Evolutionary conservation across 148 eudicot genomes (phyloP), one percentile per base, ranked within the genome.

Genomic region (Talinum fruticosum): DNA sequence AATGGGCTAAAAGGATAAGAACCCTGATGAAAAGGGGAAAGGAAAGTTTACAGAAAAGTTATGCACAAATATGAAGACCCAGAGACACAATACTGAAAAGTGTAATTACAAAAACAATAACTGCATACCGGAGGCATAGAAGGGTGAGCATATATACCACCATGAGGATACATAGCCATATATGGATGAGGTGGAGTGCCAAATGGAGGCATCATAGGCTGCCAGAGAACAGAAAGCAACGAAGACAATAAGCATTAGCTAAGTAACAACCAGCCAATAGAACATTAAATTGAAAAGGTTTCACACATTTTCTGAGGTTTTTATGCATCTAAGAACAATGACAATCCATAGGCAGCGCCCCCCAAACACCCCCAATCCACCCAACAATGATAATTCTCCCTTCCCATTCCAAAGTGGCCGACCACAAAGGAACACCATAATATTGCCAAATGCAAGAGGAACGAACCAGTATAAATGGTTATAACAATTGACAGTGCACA

Each of bases 151-250:
- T 96, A 96, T 44, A 96, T 73, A 44, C 94, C 93, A 80, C 99
- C 99, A 84, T 86, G 97, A 78, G 99, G 98, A 90, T 96, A 96
- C 99, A 96, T 96, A 71, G 98, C 97, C 81, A 96, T 82, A 79
- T 96, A 96, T 34, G 99, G 99, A 84, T 91, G 99, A n/a, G 97
- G 99, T 54, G 99, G 93, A 62, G 99, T 91, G 61, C 99, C 99
- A 90, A 93, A 96, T 13, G 99, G 98, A 61, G 98, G 98, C 90
- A 96, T 93, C 35, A 93, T 84, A 84, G 85, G 99, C 99, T 96
- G 90, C 82, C 77, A 67, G 36, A 32, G 59, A 76, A 76, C 75
- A 59, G 30, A 57, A 77, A 66, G 45, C 37, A 61, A 51, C 35
- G 85, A 73, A 37, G 1, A 73, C 10, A 21, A 66, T 59, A 35